Evolutionary conservation across 1,284 basidiomycete species (phyloP).

Genomic region (Naganishia sp.): DNA sequence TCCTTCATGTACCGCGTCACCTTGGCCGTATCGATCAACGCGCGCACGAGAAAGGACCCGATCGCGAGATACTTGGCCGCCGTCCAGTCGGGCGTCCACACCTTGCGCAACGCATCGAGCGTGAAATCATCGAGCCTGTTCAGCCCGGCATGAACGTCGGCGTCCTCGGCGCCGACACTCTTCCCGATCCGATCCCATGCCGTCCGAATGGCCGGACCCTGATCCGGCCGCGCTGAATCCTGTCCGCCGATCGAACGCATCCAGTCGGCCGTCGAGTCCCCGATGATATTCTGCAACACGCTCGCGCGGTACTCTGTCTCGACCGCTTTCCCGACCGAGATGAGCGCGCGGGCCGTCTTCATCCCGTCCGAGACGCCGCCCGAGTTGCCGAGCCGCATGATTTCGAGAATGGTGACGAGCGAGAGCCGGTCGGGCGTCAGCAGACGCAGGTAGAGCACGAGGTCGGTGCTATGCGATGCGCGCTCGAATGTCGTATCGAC

Average conservation of each 20-base stretch:
- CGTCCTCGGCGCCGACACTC: conserved; percentile 59
- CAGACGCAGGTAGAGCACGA: conserved; percentile 66
- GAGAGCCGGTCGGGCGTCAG: conserved; percentile 78
- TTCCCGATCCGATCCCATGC: conserved; percentile 52
- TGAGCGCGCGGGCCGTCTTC: conserved; percentile 82
- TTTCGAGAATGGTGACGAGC: conserved; percentile 83
- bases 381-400: conserved; percentile 78
- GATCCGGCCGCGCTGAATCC: conserved; percentile 37
- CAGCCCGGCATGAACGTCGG: neutral
- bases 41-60: conserved; percentile 79
- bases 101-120: conserved; percentile 60
- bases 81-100: conserved; percentile 79
- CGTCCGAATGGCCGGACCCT: conserved; percentile 12
- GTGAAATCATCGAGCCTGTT: conserved; percentile 59
- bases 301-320: conserved; percentile 86
- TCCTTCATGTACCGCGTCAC: conserved; percentile 62
- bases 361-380: conserved; percentile 81
- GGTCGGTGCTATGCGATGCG: conserved; percentile 36
- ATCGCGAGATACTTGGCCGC: conserved; percentile 73
- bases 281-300: conserved; percentile 65
- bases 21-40: conserved; percentile 78
- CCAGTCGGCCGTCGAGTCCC: conserved; percentile 34
- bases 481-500: conserved; percentile 17
- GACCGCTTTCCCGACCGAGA: conserved; percentile 80
- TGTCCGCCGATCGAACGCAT: conserved; percentile 11